A percentile compares a stretch with the other conserved stretches of the same genome.
Evolutionary conservation across 345 rosid genomes (phyloP).

Genomic region (Hibiscus mutabilis): DNA sequence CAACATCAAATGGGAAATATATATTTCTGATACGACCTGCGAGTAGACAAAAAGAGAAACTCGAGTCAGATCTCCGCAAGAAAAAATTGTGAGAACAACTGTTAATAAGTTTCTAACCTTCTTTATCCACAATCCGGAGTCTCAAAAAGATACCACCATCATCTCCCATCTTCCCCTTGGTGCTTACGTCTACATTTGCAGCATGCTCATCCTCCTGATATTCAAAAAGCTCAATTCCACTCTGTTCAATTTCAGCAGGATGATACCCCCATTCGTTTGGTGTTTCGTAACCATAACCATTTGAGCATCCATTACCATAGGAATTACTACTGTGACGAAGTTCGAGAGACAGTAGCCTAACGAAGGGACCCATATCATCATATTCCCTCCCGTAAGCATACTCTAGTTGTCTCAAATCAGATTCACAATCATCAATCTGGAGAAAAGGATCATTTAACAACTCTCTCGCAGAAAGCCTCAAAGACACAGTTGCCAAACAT

Average conservation of each 20-base stretch:
- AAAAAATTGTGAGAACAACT: not conserved
- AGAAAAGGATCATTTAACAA: slow-evolving; percentile 82
- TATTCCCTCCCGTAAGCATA: slow-evolving; percentile 24
- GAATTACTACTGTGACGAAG: slow-evolving; percentile 30
- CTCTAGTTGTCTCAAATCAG: slow-evolving; percentile 43
- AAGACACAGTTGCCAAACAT: slow-evolving; percentile 78
- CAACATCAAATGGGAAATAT: slow-evolving; percentile 74
- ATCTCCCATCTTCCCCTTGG: slow-evolving; percentile 65
- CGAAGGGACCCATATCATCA: slow-evolving; percentile 36
- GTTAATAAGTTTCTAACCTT: slow-evolving; percentile 44
- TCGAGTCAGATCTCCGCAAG: not conserved
- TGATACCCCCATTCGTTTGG: slow-evolving; percentile 49
- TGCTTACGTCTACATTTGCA: slow-evolving; percentile 54
- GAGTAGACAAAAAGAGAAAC: not conserved
- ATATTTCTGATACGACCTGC: slow-evolving; percentile 76
- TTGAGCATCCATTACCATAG: slow-evolving; percentile 37
- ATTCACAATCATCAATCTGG: slow-evolving; percentile 44
- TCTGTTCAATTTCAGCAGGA: slow-evolving; percentile 44
- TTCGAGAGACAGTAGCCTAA: slow-evolving; percentile 47
- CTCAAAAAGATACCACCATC: slow-evolving; percentile 61
- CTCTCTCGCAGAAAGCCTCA: slow-evolving; percentile 80
- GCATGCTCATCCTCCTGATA: slow-evolving; percentile 57
- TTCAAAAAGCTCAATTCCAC: slow-evolving; percentile 65
- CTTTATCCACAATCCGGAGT: slow-evolving; percentile 71
- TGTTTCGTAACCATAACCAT: slow-evolving; percentile 28